Evolutionary conservation across 352 stramenopile species (phyloP), one percentile per base, ranked within the genome.

Genomic region (Phytopythium litorale): DNA sequence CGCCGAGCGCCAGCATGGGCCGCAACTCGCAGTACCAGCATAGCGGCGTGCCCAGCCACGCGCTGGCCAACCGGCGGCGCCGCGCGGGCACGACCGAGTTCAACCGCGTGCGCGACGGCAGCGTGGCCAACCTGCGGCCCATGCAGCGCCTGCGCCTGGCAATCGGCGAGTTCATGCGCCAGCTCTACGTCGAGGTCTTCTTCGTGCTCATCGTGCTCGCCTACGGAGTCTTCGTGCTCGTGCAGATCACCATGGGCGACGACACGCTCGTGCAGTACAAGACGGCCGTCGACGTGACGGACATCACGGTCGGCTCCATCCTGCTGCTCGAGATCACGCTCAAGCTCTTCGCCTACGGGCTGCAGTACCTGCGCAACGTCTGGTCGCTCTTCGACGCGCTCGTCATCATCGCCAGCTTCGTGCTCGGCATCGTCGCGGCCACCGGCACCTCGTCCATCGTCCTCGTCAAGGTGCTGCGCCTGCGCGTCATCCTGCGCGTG

Each of bases 171-270:
- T 94, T 93, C 63, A 92, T 96, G 81, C 80, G 79, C 32, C 73
- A 88, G 61, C 70, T 96, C 5, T 87, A 87, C 64, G 87, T 96
- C 28, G 84, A 96, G 66, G 63, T 94, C 28, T 96, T 96, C 60
- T 96, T 96, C 66, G 84, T 92, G 40, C 90, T 93, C 71, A 91
- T 94, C 66, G 82, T 96, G 56, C 75, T 96, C 30, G 75, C 72
- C 61, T 93, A 96, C 67, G 87, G 87, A 32, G 71, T 88, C 40
- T 94, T 96, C 51, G 87, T 94, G 66, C 75, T 91, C 18, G 70
- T 91, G 45, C 87, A 96, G 72, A 87, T 96, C 53, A 81, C 81
- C 0, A 82, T 96, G 73, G 78, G 67, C 28, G 81, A 93, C 15
- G 64, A 72, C 12, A 66, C 71, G 30, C 69, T 91, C 51, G 25